A percentile compares a stretch with the other conserved stretches of the same genome.
Evolutionary conservation across 225 moss, liverwort and hornwort genomes (phyloP).

Genomic region (Lunularia cruciata): DNA sequence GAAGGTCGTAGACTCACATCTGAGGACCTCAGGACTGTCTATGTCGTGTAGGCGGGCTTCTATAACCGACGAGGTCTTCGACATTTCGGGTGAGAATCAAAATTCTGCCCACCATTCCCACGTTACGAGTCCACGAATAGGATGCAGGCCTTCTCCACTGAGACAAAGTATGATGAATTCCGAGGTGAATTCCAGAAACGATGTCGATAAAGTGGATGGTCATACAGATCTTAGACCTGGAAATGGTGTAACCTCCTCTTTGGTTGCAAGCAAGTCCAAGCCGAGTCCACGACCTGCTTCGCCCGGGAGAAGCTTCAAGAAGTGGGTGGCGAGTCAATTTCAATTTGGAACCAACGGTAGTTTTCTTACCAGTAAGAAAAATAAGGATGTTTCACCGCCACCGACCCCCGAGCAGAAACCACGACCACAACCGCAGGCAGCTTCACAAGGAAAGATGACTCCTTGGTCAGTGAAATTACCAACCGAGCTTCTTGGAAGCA

Average conservation of each 20-base stretch:
- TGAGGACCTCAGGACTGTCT: constrained; percentile 1
- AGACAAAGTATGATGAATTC: neutral
- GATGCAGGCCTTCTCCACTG: neutral
- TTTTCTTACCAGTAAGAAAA: too few relatives aligned
- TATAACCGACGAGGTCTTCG: neutral
- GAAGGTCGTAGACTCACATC: neutral
- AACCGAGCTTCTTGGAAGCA: neutral
- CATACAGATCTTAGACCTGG: neutral
- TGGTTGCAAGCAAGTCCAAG: neutral
- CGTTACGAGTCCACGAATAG: neutral
- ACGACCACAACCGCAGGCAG: neutral
- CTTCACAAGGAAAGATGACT: neutral
- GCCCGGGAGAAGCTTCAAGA: constrained; percentile 10
- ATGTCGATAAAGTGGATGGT: neutral
- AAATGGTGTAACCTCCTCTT: neutral
- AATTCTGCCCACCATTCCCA: neutral
- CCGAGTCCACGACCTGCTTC: neutral
- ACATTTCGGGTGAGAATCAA: neutral
- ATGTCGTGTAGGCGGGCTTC: neutral
- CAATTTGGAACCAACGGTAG: neutral
- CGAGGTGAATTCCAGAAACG: neutral
- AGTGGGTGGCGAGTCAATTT: constrained; percentile 18
- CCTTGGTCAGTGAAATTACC: neutral
- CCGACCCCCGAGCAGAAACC: neutral
- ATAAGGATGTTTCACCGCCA: neutral